These are phyloP conservation scores for Russula lepida DNA, from an alignment of 768 basidiomycete genomes.

Conservation along the genomic window DNA sequence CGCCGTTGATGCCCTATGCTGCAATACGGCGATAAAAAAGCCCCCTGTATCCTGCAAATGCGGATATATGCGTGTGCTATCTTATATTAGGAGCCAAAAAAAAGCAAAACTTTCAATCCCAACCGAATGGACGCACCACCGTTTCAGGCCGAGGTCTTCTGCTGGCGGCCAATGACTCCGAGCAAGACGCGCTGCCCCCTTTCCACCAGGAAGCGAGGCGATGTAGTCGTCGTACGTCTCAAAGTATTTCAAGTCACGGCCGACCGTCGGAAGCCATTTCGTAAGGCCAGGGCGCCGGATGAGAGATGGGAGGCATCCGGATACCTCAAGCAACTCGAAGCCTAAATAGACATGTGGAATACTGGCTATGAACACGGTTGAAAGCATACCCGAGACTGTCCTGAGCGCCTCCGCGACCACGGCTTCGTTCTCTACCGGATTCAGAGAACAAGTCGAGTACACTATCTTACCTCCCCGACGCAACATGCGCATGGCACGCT, in stretches of 20 bases:
- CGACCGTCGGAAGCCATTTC: conserved; percentile 68
- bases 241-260: conserved; percentile 43
- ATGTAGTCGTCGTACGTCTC: conserved; percentile 55
- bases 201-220: conserved; percentile 39
- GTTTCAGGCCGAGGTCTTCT: conserved; percentile 49
- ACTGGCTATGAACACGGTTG: background rate
- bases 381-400: conserved; percentile 49
- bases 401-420: conserved; percentile 82
- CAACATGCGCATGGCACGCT: conserved; percentile 88
- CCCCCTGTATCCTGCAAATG: conserved; percentile 96
- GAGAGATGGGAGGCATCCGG: conserved; percentile 61
- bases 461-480: conserved; percentile 84
- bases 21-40: conserved; percentile 91
- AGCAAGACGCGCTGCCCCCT: conserved; percentile 53
- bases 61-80: conserved; percentile 83
- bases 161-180: conserved; percentile 75
- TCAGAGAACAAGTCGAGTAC: conserved; percentile 96
- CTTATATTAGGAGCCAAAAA: background rate
- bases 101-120: background rate
- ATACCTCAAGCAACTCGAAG: conserved; percentile 75
- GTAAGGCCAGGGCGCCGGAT: conserved; percentile 67
- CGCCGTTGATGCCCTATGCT: conserved; percentile 34
- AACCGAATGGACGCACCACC: conserved; percentile 47
- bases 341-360: conserved; percentile 31
- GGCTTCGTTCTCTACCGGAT: conserved; percentile 96